A percentile compares a stretch with the other conserved stretches of the same genome.
Evolutionary conservation across 495 filamentous ascomycete genomes (phyloP).

Genomic region (Neurospora sp.): DNA sequence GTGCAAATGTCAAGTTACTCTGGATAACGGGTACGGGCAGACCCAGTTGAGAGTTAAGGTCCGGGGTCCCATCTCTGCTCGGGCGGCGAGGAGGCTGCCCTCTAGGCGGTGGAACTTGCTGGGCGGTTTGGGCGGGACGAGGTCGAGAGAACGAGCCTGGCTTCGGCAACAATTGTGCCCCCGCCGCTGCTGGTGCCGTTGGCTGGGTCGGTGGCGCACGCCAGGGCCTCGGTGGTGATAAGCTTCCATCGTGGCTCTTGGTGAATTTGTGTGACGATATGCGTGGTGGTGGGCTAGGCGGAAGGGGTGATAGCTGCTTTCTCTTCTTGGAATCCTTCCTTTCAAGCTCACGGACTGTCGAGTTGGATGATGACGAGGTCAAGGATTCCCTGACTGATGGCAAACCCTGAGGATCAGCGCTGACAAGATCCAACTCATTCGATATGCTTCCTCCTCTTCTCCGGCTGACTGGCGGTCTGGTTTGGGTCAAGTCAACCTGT

Average conservation of each 20-base stretch:
- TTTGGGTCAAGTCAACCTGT: constrained; percentile 50
- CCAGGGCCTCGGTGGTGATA: constrained; percentile 20
- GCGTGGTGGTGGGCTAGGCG: constrained; percentile 52
- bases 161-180: constrained; percentile 9
- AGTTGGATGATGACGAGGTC: constrained; percentile 51
- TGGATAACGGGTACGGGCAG: constrained; percentile 62
- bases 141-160: constrained; percentile 19
- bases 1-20: constrained; percentile 57
- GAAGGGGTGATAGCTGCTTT: constrained; percentile 37
- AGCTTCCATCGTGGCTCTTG: constrained; percentile 27
- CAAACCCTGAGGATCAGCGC: constrained; percentile 45
- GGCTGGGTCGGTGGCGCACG: constrained; percentile 18
- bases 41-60: constrained; percentile 46
- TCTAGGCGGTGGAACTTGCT: constrained; percentile 21
- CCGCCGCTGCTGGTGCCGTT: constrained; percentile 23
- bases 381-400: constrained; percentile 53
- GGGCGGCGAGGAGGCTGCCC: constrained; percentile 50
- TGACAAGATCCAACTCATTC: constrained; percentile 40
- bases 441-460: constrained; percentile 44
- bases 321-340: constrained; percentile 34
- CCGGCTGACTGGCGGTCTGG: constrained; percentile 57
- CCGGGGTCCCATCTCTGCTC: constrained; percentile 71
- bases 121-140: constrained; percentile 15
- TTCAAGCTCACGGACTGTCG: constrained; percentile 38
- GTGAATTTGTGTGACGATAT: constrained; percentile 52